Evolutionary conservation across 345 rosid genomes (phyloP).

Genomic region (Lagerstroemia speciosa): DNA sequence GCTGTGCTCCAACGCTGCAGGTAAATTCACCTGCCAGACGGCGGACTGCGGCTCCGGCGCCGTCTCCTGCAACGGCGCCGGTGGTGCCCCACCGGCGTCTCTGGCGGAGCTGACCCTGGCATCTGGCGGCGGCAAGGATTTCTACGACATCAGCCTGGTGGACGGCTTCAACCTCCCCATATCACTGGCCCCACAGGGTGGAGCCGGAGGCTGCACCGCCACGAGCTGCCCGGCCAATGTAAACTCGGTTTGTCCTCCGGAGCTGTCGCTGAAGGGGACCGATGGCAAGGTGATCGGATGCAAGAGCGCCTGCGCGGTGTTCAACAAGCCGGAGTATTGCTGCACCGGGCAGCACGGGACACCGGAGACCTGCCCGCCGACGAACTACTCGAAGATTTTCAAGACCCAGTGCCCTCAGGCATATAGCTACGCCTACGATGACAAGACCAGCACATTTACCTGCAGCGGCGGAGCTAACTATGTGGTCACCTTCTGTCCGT

Average conservation of each 20-base stretch:
- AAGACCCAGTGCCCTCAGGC: constrained; percentile 50
- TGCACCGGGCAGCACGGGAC: constrained; percentile 27
- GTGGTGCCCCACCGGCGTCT: constrained; percentile 27
- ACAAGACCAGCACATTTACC: constrained; percentile 23
- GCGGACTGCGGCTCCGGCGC: constrained; percentile 45
- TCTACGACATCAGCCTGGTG: constrained; percentile 36
- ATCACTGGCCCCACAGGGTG: constrained; percentile 26
- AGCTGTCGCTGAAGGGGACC: constrained; percentile 20
- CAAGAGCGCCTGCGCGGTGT: constrained; percentile 34
- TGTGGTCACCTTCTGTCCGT: constrained; percentile 35
- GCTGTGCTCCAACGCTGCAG: constrained; percentile 24
- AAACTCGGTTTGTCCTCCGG: constrained; percentile 33
- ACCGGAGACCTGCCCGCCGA: constrained; percentile 30
- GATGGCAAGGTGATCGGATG: constrained; percentile 28
- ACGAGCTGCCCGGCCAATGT: constrained; percentile 22
- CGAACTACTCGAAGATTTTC: constrained; percentile 30
- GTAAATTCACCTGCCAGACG: constrained; percentile 27
- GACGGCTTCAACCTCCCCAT: constrained; percentile 38
- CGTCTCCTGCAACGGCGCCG: constrained; percentile 26
- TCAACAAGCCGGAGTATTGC: constrained; percentile 26
- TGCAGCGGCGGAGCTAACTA: constrained; percentile 36
- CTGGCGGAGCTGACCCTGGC: constrained; percentile 31
- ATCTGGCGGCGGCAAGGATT: constrained; percentile 18
- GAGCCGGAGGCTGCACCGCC: constrained; percentile 10
- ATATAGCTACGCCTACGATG: constrained; percentile 48